A percentile compares a stretch with the other conserved stretches of the same genome.
phyloP scores from a whole-genome alignment of 1,284 basidiomycete species.

The Abortiporus biennis region DNA sequence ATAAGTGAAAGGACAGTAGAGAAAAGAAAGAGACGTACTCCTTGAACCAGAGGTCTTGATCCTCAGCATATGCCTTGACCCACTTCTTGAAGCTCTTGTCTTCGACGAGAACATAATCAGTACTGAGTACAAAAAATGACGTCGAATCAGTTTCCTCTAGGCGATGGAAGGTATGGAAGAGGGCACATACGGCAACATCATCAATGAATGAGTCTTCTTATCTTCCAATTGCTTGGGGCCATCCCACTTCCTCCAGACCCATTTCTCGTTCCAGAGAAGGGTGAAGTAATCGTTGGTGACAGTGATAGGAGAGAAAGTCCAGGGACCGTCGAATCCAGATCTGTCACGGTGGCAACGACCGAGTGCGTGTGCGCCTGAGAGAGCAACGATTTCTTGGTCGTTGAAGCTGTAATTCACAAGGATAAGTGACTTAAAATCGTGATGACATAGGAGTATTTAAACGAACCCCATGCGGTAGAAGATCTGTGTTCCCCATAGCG shows the following conservation, averaged over 20 bases:
- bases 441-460: neutral
- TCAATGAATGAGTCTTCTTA: conserved; percentile 82
- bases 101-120: conserved; percentile 77
- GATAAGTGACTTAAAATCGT: conserved; percentile 2
- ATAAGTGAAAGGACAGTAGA: conserved; percentile 5
- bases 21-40: conserved; percentile 50
- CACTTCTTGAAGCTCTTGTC: conserved; percentile 89
- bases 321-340: conserved; percentile 87
- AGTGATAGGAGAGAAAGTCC: conserved; percentile 86
- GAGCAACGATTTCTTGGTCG: conserved; percentile 95
- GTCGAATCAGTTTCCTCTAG: conserved; percentile 4
- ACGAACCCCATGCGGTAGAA: conserved; percentile 85
- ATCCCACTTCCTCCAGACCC: conserved; percentile 84
- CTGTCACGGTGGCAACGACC: conserved; percentile 87
- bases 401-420: conserved; percentile 55
- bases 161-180: conserved; percentile 2
- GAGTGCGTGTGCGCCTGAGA: conserved; percentile 91
- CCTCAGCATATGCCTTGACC: conserved; percentile 79
- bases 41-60: conserved; percentile 83
- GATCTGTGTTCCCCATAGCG: conserved; percentile 48
- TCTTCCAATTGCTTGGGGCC: conserved; percentile 95
- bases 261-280: conserved; percentile 85
- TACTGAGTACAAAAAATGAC: conserved; percentile 26
- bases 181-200: conserved; percentile 86
- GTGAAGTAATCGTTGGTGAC: conserved; percentile 91